Percentiles rank a stretch among this genome's conserved stretches.
Conservation (phyloP, 2,329 filamentous ascomycete genomes). For the Botrytis elliptica region DNA sequence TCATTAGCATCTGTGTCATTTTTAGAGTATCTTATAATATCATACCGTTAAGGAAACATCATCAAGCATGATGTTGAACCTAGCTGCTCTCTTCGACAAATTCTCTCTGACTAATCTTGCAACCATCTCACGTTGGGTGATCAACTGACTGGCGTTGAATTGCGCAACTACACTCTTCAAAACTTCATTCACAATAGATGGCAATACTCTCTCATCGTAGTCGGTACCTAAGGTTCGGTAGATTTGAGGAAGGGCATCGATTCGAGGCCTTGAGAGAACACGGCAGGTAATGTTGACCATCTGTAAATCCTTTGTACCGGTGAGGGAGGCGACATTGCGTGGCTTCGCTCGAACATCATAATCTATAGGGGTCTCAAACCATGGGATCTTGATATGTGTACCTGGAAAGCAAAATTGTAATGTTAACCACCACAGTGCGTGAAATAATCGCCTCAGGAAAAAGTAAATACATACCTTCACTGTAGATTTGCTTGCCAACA, state of each 20-base stretch:
- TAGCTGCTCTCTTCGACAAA: slow-evolving; percentile 81
- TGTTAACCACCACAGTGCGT: slow-evolving; percentile 24
- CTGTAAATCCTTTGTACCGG: slow-evolving; percentile 97
- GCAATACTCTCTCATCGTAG: slow-evolving; percentile 95
- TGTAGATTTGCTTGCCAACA: slow-evolving; percentile 95
- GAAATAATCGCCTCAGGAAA: background rate
- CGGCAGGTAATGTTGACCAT: slow-evolving; percentile 99
- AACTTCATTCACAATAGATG: slow-evolving; percentile 98
- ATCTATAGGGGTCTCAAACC: slow-evolving; percentile 94
- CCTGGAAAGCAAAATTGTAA: slow-evolving; percentile 48
- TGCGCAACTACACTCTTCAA: slow-evolving; percentile 98
- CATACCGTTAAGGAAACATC: slow-evolving; percentile 94
- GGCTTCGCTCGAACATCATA: slow-evolving; percentile 99
- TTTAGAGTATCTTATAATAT: slow-evolving; percentile 15
- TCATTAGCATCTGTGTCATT: slow-evolving; percentile 11
- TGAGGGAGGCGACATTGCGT: slow-evolving; percentile 92
- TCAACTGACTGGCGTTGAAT: slow-evolving; percentile 97
- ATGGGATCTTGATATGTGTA: slow-evolving; percentile 91
- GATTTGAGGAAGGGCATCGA: slow-evolving; percentile 90
- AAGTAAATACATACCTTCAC: slow-evolving; percentile 64
- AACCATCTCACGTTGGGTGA: slow-evolving; percentile 98
- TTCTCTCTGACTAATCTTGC: slow-evolving; percentile 90
- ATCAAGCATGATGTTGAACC: slow-evolving; percentile 96
- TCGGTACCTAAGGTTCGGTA: slow-evolving; percentile 93
- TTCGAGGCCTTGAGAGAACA: slow-evolving; percentile 87